phyloP scores from a whole-genome alignment of 441 rosid species.

The Gossypium davidsonii region DNA sequence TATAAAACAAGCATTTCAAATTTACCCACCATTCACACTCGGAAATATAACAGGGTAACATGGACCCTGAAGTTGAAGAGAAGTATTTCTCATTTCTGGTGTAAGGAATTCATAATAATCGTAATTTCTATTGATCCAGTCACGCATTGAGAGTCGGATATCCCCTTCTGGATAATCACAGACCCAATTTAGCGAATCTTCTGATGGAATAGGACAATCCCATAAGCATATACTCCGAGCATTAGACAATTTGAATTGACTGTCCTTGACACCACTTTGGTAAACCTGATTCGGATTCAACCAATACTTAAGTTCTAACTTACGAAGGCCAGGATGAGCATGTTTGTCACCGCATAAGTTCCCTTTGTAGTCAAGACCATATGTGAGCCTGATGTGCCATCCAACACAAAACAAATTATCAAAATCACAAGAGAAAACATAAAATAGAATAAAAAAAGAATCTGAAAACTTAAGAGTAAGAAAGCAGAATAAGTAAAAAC shows the following conservation, averaged over 20 bases:
- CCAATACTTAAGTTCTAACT: slow-evolving; percentile 85
- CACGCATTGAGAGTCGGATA: slow-evolving; percentile 62
- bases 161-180: slow-evolving; percentile 99
- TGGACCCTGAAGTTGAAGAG: slow-evolving; percentile 97
- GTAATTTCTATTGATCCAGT: slow-evolving; percentile 85
- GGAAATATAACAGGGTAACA: slow-evolving; percentile 94
- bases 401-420: slow-evolving; percentile 13
- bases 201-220: slow-evolving; percentile 82
- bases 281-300: slow-evolving; percentile 91
- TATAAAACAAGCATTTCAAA: slow-evolving; percentile 4
- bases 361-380: slow-evolving; percentile 94
- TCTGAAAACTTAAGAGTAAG: background rate
- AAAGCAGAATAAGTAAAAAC: background rate
- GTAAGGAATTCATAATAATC: slow-evolving; percentile 92
- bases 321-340: slow-evolving; percentile 58
- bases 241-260: slow-evolving; percentile 60
- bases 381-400: slow-evolving; percentile 60
- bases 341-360: slow-evolving; percentile 85
- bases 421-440: background rate
- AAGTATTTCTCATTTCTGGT: slow-evolving; percentile 84
- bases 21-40: slow-evolving; percentile 66
- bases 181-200: slow-evolving; percentile 81
- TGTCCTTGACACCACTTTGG: slow-evolving; percentile 78
- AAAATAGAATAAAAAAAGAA: background rate
- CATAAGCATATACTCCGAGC: slow-evolving; percentile 82